phyloP scores from a whole-genome alignment of 768 basidiomycete species.

The Russula emetica region DNA sequence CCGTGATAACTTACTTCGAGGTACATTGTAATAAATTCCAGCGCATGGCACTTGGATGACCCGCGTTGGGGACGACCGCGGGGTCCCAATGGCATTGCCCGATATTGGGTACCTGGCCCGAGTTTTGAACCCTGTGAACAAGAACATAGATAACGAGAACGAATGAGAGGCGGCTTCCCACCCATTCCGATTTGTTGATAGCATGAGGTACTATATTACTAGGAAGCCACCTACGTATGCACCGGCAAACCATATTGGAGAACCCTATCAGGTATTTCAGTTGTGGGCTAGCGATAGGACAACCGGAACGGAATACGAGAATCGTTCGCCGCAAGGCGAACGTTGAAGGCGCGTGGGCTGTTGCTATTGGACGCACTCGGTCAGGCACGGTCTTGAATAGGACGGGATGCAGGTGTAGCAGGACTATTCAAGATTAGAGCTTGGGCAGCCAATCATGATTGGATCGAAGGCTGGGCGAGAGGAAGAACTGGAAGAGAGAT shows the following conservation, averaged over 20 bases:
- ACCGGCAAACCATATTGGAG: not conserved
- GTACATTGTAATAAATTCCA: not conserved
- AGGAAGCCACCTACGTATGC: not conserved
- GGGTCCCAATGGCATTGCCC: not conserved
- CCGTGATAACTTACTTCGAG: fast-evolving
- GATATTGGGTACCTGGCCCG: not conserved
- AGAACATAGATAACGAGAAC: not conserved
- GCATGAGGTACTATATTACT: not conserved
- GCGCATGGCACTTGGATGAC: not conserved
- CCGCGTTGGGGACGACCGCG: not conserved
- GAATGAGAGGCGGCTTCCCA: not conserved
- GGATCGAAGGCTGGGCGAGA: slow-evolving; percentile 1
- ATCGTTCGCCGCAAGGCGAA: not conserved
- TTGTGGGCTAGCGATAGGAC: not conserved
- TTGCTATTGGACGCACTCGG: slow-evolving; percentile 2
- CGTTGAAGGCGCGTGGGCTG: not conserved
- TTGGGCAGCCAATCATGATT: slow-evolving; percentile 4
- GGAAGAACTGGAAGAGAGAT: not conserved
- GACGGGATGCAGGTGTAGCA: not conserved
- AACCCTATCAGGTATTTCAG: not conserved
- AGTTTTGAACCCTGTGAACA: not conserved
- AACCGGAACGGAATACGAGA: not conserved
- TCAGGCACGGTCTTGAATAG: not conserved
- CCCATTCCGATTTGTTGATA: not conserved
- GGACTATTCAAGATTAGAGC: not conserved